Percentiles rank a stretch among this genome's conserved stretches.
Conservation (phyloP, 2,329 filamentous ascomycete species). For the Epicoccum sorghinum region DNA sequence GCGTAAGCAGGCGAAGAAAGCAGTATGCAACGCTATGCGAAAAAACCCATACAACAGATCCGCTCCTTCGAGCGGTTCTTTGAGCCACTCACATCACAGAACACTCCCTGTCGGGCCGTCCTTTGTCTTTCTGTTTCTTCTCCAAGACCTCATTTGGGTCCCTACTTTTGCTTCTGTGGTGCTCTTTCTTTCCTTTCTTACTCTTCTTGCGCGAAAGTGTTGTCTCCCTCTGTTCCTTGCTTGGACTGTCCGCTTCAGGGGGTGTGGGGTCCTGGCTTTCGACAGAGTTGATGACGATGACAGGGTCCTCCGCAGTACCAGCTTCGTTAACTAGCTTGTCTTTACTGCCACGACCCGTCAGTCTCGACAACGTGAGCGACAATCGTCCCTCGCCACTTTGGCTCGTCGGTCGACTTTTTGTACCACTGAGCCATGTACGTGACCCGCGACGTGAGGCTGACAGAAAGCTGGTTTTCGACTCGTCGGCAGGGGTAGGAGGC, state of each 20-base stretch:
- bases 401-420: constrained; percentile 51
- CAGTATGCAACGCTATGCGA: constrained; percentile 10
- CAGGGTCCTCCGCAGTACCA: constrained; percentile 29
- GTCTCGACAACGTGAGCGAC: constrained; percentile 48
- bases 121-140: constrained; percentile 39
- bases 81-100: constrained; percentile 48
- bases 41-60: not conserved
- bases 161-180: constrained; percentile 49
- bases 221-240: constrained; percentile 33
- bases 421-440: constrained; percentile 37
- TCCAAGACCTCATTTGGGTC: constrained; percentile 42
- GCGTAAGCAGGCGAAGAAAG: not conserved
- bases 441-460: constrained; percentile 43
- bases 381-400: constrained; percentile 50
- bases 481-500: constrained; percentile 53
- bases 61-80: not conserved
- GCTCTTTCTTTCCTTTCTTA: constrained; percentile 39
- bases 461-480: constrained; percentile 44
- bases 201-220: constrained; percentile 37
- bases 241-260: constrained; percentile 18
- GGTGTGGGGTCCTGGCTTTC: constrained; percentile 8
- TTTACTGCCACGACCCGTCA: constrained; percentile 51
- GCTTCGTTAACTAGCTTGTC: constrained; percentile 45
- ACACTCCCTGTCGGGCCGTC: constrained; percentile 52
- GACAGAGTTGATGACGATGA: constrained; percentile 36